phyloP scores from a whole-genome alignment of 169 alveolate species.

The Pseudocohnilembus persalinus region DNA sequence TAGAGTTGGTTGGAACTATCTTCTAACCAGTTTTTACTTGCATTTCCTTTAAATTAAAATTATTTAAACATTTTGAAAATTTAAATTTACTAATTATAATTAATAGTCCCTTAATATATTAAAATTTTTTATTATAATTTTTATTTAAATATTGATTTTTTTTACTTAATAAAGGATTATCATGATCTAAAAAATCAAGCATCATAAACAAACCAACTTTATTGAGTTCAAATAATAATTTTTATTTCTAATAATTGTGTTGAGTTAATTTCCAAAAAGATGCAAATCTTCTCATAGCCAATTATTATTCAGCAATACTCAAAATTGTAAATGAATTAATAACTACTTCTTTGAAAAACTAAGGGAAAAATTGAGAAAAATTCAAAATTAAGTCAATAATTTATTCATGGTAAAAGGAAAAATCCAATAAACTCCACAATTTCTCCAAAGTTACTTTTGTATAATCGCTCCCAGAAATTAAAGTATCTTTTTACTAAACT shows the following conservation, averaged over 20 bases:
- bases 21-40: slow-evolving; percentile 45
- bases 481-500: slow-evolving; percentile 12
- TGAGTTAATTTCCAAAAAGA: slow-evolving; percentile 49
- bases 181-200: slow-evolving; percentile 52
- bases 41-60: slow-evolving; percentile 29
- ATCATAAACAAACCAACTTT: slow-evolving; percentile 44
- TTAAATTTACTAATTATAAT: too few relatives aligned
- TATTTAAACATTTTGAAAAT: too few relatives aligned
- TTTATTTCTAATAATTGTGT: slow-evolving; percentile 2
- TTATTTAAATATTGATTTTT: too few relatives aligned
- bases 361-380: slow-evolving; percentile 42
- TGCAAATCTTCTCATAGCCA: slow-evolving; percentile 46
- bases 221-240: slow-evolving; percentile 13
- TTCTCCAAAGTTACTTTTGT: slow-evolving; percentile 47
- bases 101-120: too few relatives aligned
- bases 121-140: too few relatives aligned
- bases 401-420: slow-evolving; percentile 35
- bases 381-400: slow-evolving; percentile 44
- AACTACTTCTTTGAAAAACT: slow-evolving; percentile 45
- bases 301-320: slow-evolving; percentile 18
- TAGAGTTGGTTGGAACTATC: slow-evolving; percentile 38
- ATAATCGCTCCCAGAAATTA: slow-evolving; percentile 31
- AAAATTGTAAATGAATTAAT: slow-evolving; percentile 31
- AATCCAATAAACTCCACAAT: slow-evolving; percentile 45
- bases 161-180: slow-evolving; percentile 47